Base-by-base conservation (phyloP, 2,329 filamentous ascomycete species). In the Aspergillus neotritici region DNA sequence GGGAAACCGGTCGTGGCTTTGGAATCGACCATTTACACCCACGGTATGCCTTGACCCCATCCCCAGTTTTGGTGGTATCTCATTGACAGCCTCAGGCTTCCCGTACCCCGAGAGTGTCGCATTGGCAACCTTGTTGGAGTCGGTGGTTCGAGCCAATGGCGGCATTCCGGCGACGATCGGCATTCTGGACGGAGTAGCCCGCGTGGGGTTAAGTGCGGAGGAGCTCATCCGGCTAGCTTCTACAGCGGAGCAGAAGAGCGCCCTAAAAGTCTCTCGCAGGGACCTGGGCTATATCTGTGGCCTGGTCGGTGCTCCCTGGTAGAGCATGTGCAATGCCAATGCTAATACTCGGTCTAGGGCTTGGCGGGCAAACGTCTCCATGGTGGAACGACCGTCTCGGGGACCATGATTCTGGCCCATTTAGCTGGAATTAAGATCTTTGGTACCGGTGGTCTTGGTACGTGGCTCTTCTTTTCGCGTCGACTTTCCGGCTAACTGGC, bases 21-120 rank as follows among this genome's bases (percentile, higher is more conserved):
- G 4, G 93, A 98, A 67, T 89, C 87, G 2, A 95, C 93, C 4
- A 97, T 98, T 55, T 97, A 98, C 67, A 98, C 93, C 1, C 93
- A 98, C 68, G 90, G 89, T 74, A 66, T 40, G 57, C 43, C 21
- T 31, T n/a, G 14, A 15, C 33, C 13, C 12, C 31, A 37, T 11
- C 14, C 32, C 9, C 17, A 12, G 17, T 17, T n/a, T 15, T 17
- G 17, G 13, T 31, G 12, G 34, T 12, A 10, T 36, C n/a, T 13
- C 14, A 21, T 43, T 50, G 30, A 52, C 44, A 15, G 7, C 11
- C 5, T 12, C 35, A 81, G 81, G 82, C 45, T 86, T 83, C 51
- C 82, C 83, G 2, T 84, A 84, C 54, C 84, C 83, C 0, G 78
- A 84, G 21, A 87, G 86, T 55, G 69, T 84, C 32, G 82, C 85